These are phyloP conservation scores for Discostella stelligera DNA, from an alignment of 352 stramenopile species.

Conservation along the genomic window DNA sequence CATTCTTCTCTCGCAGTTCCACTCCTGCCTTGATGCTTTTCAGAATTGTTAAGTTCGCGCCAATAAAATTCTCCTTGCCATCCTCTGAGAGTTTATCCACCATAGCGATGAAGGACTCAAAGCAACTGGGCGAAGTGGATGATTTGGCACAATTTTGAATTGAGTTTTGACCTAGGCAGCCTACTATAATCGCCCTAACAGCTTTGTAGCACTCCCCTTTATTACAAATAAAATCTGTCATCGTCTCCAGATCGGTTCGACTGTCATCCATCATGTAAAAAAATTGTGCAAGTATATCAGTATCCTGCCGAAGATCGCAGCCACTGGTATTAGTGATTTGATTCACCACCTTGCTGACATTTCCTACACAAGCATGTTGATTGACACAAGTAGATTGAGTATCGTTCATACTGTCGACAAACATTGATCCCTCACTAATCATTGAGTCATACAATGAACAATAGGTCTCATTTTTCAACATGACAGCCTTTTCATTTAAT, in stretches of 20 bases:
- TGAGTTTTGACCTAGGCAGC: background rate
- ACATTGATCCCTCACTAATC: background rate
- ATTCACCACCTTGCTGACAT: background rate
- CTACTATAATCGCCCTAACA: background rate
- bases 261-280: background rate
- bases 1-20: background rate
- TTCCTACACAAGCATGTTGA: background rate
- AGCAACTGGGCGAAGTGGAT: background rate
- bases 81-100: background rate
- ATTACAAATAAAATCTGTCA: constrained; percentile 4
- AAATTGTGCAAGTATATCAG: constrained; percentile 4
- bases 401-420: background rate
- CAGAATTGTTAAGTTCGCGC: background rate
- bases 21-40: background rate
- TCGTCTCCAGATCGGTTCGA: background rate
- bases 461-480: constrained; percentile 1
- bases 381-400: background rate
- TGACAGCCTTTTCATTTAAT: background rate
- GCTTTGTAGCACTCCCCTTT: background rate
- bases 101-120: constrained; percentile 1
- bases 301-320: background rate
- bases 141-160: constrained; percentile 1
- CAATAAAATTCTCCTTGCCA: background rate
- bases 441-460: constrained; percentile 3
- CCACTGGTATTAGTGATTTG: background rate